Base-by-base conservation (phyloP, 345 rosid species). In the Lepidium africanum region DNA sequence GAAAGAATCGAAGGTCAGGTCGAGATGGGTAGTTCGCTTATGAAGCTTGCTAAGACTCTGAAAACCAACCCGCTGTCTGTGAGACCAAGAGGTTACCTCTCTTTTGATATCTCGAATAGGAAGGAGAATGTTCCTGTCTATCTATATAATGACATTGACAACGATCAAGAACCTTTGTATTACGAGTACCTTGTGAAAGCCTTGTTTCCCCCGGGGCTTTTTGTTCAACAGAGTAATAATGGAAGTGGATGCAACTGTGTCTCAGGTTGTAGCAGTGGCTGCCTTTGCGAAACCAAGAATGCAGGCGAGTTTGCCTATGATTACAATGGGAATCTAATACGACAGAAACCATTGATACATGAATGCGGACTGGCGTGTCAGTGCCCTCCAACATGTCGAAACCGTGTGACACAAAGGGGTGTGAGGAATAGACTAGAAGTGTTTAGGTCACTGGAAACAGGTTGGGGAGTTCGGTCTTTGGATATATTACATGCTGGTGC, bases 381-480 rank as follows among this genome's bases (percentile, higher is more conserved):
- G 66, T 91, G 99, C 30, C 96, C 97, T 27, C 91, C 89, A 0
- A 70, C 15, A 59, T 94, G 99, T 50, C 76, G 90, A 37, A 94
- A 89, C 63, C 88, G 97, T 51, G 91, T 87, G 10, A 47, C 87
- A 23, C 99, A 91, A 64, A 82, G 69, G 56, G 99, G 99, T 61
- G 49, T 85, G 77, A 86, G 78, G 64, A 76, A 78, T 58, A 85
- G 84, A 45, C 73, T 91, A 66, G 99, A 94, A 73, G 87, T 94
- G 62, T 94, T 91, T 78, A 85, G 97, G 81, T 89, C 99, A 3
- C 78, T 77, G 54, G 90, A 89, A 79, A 89, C 96, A 0, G 95
- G 97, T 15, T 94, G 97, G 97, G 97, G 90, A 54, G 96, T 94
- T 60, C 79, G 99, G 76, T 85, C 89, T 64, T 76, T 94, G 77